Evolutionary conservation across 2,329 filamentous ascomycete species (phyloP).

Genomic region (Penicillium sp.): DNA sequence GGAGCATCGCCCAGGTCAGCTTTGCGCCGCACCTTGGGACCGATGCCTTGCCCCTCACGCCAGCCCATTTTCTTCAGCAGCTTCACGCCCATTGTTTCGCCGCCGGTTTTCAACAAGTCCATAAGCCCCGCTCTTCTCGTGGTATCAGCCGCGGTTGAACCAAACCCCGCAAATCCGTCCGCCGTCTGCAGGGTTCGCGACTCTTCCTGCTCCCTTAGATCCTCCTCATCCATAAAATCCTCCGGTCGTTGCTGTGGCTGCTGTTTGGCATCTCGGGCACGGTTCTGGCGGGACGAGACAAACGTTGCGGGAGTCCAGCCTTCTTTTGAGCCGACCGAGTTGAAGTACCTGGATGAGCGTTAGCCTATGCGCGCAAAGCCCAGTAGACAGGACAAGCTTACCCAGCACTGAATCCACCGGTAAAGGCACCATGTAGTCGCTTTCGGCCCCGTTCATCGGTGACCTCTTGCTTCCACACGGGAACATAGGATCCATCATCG

Average conservation of each 20-base stretch:
- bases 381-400: slow-evolving; percentile 44
- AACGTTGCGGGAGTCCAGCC: slow-evolving; percentile 93
- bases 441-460: slow-evolving; percentile 87
- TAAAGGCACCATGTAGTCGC: slow-evolving; percentile 91
- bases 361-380: neutral
- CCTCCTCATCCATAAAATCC: slow-evolving; percentile 98
- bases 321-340: slow-evolving; percentile 96
- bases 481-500: slow-evolving; percentile 88
- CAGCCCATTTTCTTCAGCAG: slow-evolving; percentile 90
- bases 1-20: slow-evolving; percentile 59
- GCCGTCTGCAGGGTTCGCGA: slow-evolving; percentile 67
- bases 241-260: slow-evolving; percentile 60
- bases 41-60: slow-evolving; percentile 89
- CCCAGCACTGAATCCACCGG: slow-evolving; percentile 94
- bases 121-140: slow-evolving; percentile 54
- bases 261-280: slow-evolving; percentile 61
- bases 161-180: slow-evolving; percentile 69
- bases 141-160: slow-evolving; percentile 57
- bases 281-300: slow-evolving; percentile 78
- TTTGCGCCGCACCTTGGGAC: slow-evolving; percentile 72
- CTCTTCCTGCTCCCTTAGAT: slow-evolving; percentile 80
- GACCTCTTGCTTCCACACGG: slow-evolving; percentile 97
- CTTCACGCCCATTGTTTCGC: slow-evolving; percentile 81
- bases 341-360: slow-evolving; percentile 72
- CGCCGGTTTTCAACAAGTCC: slow-evolving; percentile 65